A percentile compares a stretch with the other conserved stretches of the same genome.
Evolutionary conservation across 345 rosid genomes (phyloP).

Genomic region (Sonneratia caseolaris): DNA sequence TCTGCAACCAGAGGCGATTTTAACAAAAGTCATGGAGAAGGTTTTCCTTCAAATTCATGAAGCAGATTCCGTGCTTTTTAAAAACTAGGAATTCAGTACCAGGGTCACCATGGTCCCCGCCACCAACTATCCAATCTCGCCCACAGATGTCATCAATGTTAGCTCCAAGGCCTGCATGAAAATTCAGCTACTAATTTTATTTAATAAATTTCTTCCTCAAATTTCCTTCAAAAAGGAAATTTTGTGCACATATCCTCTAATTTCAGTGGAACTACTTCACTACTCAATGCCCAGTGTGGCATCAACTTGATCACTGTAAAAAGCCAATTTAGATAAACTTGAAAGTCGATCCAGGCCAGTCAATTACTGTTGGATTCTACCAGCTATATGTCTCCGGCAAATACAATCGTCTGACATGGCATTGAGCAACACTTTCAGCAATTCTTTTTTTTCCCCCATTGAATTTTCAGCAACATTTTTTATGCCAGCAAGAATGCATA

Average conservation of each 20-base stretch:
- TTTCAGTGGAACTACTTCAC: background rate
- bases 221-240: background rate
- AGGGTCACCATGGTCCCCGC: conserved; percentile 93
- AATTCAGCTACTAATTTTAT: conserved; percentile 1
- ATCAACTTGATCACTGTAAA: background rate
- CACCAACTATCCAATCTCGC: conserved; percentile 58
- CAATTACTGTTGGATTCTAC: background rate
- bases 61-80: background rate
- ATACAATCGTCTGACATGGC: background rate
- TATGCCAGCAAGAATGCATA: background rate
- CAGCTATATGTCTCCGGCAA: background rate
- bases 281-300: background rate
- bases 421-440: background rate
- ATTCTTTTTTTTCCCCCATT: background rate
- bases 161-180: conserved; percentile 68
- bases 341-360: background rate
- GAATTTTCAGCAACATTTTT: no score
- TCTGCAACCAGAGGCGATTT: conserved; percentile 32
- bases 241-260: background rate
- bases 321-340: background rate
- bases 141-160: conserved; percentile 68
- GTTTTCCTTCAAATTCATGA: background rate
- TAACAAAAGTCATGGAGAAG: background rate
- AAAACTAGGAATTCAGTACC: conserved; percentile 28
- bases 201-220: background rate